Evolutionary conservation across 148 eudicot genomes (phyloP), one percentile per base, ranked within the genome.

Genomic region (Fagopyrum tataricum): DNA sequence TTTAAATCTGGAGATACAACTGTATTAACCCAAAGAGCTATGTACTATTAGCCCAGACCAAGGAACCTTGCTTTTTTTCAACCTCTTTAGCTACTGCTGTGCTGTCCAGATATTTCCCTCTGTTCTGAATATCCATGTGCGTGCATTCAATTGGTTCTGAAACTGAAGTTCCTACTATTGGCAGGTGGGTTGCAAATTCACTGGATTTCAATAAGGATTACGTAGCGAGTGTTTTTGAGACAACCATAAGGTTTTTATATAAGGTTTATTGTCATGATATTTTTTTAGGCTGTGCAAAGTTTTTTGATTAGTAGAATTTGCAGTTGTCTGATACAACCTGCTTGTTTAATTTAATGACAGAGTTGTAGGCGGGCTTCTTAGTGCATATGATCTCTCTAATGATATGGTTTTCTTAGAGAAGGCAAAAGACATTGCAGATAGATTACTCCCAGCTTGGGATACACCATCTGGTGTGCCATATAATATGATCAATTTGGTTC

Each of bases 351-450:
- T 40, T 41, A 6, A 67, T 76, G 77, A 71, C 89, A 96, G 99
- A 83, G 99, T 96, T 77, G 99, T 96, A 37, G 99, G 99, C 72
- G 99, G 99, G 77, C 96, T 96, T 77, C 89, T 96, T 70, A 96
- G 99, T 73, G 80, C 97, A 61, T 92, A 92, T 79, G 99, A 96
- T 85, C 91, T 96, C 76, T 92, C 99, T 17, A 89, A 90, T 71
- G 99, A 96, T 78, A 87, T 89, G 70, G 72, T 96, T 41, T 96
- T 96, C 83, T 96, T 96, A 70, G 97, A 87, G 59, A 96, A 96
- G 83, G 97, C 99, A 47, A 86, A 71, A 84, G 99, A 96, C 74
- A 96, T 96, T 81, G 99, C 97, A 74, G 94, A 96, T 72, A 87
- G 99, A 75, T 76, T 96, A 71, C 79, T 92, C 67, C 99, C 99